Evolutionary conservation across 2,329 filamentous ascomycete genomes (phyloP), one percentile per base, ranked within the genome.

Genomic region (Sporothrix luriei): DNA sequence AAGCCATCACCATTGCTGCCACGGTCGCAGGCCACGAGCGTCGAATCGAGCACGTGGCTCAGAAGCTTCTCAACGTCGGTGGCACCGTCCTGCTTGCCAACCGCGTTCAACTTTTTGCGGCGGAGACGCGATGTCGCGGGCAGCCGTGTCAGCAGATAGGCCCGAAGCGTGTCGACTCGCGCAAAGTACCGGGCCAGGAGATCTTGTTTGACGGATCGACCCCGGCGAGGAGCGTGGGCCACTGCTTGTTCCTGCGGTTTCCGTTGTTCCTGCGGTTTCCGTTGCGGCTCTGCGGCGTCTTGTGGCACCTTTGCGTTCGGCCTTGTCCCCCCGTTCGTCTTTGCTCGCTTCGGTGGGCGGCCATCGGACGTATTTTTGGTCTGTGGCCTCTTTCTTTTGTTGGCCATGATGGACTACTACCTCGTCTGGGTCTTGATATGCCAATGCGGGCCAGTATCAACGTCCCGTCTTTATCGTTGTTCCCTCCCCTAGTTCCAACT

Each of bases 171-270:
- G 69, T 87, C 78, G 14, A 93, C 84, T 61, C 84, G 79, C 9
- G 84, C 79, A 79, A 93, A 97, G 79, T 90, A 91, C 72, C 85
- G 84, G 59, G 83, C 83, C 69, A 97, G 82, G 46, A 95, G 84
- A 68, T 87, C 86, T 76, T 92, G 89, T 55, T 77, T 74, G 74
- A 80, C 68, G 29, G 62, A 61, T 3, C 61, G 59, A 14, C 6
- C 59, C 10, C 29, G 51, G 21, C 13, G 26, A 2, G 46, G 26
- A 4, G 48, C 21, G 29, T n/a, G n/a, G 48, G 64, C 48, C 48
- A 21, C 19, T 3, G 19, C 33, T n/a, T 24, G 21, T 2, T 16
- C 38, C 3, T 24, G 24, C 16, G 29, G 40, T 21, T 48, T 48
- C 16, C 7, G 13, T n/a, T 48, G 57, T 11, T 4, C 4, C 26